Percentiles rank a stretch among this genome's conserved stretches.
Conservation (phyloP, 2,329 filamentous ascomycete genomes). For the Xylaria hypoxylon region DNA sequence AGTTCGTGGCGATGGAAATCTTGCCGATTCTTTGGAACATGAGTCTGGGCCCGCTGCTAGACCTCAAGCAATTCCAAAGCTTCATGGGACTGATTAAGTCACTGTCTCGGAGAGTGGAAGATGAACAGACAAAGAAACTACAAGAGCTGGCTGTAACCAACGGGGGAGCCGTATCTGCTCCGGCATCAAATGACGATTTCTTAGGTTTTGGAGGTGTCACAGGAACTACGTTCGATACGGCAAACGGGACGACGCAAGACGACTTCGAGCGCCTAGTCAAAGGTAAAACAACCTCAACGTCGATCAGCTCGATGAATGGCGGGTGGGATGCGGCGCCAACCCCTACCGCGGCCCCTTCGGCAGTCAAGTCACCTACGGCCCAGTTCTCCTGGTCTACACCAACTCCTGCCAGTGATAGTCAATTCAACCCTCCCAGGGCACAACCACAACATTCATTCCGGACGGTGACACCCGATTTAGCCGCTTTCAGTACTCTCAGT, state of each 20-base stretch:
- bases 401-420: constrained; percentile 54
- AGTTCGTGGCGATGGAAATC: constrained; percentile 92
- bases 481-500: constrained; percentile 65
- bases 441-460: constrained; percentile 60
- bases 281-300: constrained; percentile 66
- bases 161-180: constrained; percentile 59
- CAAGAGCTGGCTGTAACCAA: constrained; percentile 78
- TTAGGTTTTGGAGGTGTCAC: constrained; percentile 77
- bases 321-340: constrained; percentile 61
- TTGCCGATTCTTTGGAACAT: constrained; percentile 92
- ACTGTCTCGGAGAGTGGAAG: constrained; percentile 83
- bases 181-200: constrained; percentile 72
- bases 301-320: constrained; percentile 57
- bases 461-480: constrained; percentile 70
- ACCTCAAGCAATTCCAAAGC: constrained; percentile 85
- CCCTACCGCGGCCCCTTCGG: constrained; percentile 50
- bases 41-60: constrained; percentile 87
- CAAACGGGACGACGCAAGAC: constrained; percentile 68
- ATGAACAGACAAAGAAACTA: constrained; percentile 88
- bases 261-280: constrained; percentile 94
- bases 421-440: constrained; percentile 52
- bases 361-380: constrained; percentile 50
- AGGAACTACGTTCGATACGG: constrained; percentile 66
- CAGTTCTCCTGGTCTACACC: constrained; percentile 75
- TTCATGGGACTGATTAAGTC: constrained; percentile 92